A percentile compares a stretch with the other conserved stretches of the same genome.
These are phyloP conservation scores for Xylaria sp. DNA, from an alignment of 2,329 filamentous ascomycete species.

Conservation along the genomic window DNA sequence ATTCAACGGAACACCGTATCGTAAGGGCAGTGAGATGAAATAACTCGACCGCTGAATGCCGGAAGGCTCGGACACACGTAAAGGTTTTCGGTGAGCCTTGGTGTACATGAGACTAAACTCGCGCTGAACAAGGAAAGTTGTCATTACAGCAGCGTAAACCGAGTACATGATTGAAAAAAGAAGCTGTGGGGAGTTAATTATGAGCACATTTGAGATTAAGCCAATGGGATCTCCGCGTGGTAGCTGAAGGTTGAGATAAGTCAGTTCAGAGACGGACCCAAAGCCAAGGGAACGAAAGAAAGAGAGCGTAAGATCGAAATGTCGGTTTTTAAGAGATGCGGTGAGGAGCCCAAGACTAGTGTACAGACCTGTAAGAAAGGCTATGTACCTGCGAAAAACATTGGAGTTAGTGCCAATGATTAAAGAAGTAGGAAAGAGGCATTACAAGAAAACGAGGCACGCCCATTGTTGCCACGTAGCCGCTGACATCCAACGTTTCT, in stretches of 20 bases:
- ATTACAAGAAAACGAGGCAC: conserved; percentile 30
- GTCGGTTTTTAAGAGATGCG: conserved; percentile 35
- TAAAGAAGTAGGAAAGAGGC: not conserved
- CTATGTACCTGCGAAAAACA: conserved; percentile 30
- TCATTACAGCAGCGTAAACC: conserved; percentile 58
- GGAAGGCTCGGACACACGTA: conserved; percentile 56
- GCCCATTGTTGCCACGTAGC: conserved; percentile 27
- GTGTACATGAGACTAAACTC: conserved; percentile 59
- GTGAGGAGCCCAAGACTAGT: conserved; percentile 34
- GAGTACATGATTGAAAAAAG: conserved; percentile 60
- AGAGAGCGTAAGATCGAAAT: conserved; percentile 37
- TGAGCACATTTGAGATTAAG: conserved; percentile 51
- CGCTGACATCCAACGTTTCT: conserved; percentile 36
- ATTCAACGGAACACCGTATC: conserved; percentile 57
- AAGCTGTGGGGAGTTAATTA: conserved; percentile 61
- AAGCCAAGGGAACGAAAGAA: conserved; percentile 49
- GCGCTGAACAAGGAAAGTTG: conserved; percentile 56
- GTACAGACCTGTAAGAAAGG: conserved; percentile 28
- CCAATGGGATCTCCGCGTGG: conserved; percentile 46
- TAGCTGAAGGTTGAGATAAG: conserved; percentile 45
- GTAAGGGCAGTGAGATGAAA: conserved; percentile 58
- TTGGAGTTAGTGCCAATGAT: conserved; percentile 4
- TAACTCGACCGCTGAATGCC: conserved; percentile 57
- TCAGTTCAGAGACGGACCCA: conserved; percentile 45
- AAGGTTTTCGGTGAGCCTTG: conserved; percentile 47